Evolutionary conservation across 2,329 filamentous ascomycete genomes (phyloP).

Genomic region (Pseudovirgaria hyperparasitica): DNA sequence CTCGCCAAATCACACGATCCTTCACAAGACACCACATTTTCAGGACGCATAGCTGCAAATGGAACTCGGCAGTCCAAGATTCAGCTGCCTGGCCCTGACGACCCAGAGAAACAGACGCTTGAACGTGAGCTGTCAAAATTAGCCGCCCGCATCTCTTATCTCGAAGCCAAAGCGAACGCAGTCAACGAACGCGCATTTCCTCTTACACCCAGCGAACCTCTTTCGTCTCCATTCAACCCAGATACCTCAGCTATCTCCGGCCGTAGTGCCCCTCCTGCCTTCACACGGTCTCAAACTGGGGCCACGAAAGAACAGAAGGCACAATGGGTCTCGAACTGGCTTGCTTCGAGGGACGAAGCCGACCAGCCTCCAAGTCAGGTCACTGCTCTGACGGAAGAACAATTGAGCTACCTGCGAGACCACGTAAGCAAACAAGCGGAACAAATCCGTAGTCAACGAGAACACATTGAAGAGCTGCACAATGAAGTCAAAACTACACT

Average conservation of each 20-base stretch:
- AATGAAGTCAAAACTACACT: conserved; percentile 78
- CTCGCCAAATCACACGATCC: conserved; percentile 36
- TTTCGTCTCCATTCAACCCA: no score
- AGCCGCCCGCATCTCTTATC: conserved; percentile 61
- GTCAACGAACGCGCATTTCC: conserved; percentile 46
- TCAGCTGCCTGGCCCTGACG: conserved; percentile 64
- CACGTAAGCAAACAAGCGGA: conserved; percentile 91
- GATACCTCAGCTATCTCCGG: conserved; percentile 27
- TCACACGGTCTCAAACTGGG: conserved; percentile 14
- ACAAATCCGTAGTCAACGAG: conserved; percentile 74
- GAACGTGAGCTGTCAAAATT: conserved; percentile 76
- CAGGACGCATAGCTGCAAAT: conserved; percentile 35
- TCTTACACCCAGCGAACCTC: conserved; percentile 70
- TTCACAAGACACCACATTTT: conserved; percentile 29
- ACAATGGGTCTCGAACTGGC: conserved; percentile 37
- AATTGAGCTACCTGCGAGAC: conserved; percentile 73
- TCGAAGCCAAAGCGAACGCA: conserved; percentile 65
- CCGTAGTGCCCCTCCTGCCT: conserved; percentile 18
- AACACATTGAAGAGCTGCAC: conserved; percentile 75
- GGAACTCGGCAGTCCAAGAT: conserved; percentile 41
- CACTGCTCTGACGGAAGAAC: conserved; percentile 59
- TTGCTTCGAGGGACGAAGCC: conserved; percentile 40
- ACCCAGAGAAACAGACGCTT: conserved; percentile 61
- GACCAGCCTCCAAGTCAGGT: conserved; percentile 32
- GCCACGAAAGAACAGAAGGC: conserved; percentile 22